phyloP scores from a whole-genome alignment of 805 yeast species.

The Metschnikowia gelsemii region DNA sequence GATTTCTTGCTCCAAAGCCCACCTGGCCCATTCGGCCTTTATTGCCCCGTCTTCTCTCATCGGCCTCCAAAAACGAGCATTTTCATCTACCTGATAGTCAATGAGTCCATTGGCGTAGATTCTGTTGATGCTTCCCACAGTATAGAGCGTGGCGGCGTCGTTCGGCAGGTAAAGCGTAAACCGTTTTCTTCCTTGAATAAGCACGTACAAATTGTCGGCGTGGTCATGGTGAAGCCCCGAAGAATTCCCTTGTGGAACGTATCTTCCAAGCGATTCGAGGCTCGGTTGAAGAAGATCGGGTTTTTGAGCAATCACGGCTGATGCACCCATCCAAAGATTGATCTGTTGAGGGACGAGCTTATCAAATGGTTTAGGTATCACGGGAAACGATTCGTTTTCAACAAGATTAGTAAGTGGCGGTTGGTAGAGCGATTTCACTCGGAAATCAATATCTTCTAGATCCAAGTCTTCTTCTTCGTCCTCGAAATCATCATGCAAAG shows the following conservation, averaged over 20 bases:
- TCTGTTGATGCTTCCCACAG: constrained; percentile 59
- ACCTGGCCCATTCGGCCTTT: constrained; percentile 46
- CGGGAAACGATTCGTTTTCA: constrained; percentile 32
- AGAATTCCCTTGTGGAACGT: constrained; percentile 58
- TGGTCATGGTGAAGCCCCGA: constrained; percentile 82
- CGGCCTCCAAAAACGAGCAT: constrained; percentile 63
- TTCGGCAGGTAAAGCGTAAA: constrained; percentile 67
- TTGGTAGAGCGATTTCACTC: constrained; percentile 54
- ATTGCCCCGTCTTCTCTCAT: constrained; percentile 64
- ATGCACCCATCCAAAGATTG: constrained; percentile 69
- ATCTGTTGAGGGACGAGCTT: constrained; percentile 64
- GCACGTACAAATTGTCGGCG: constrained; percentile 70
- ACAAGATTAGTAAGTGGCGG: constrained; percentile 55
- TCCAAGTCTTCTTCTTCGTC: constrained; percentile 37
- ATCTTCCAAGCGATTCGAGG: constrained; percentile 48
- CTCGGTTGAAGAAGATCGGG: constrained; percentile 19
- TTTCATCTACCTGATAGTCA: constrained; percentile 53
- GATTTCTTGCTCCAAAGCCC: constrained; percentile 35
- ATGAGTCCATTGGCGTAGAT: constrained; percentile 64
- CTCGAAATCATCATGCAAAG: constrained; percentile 12
- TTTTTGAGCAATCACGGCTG: constrained; percentile 16
- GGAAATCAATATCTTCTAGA: constrained; percentile 30
- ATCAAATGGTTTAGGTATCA: constrained; percentile 42
- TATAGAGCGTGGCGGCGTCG: constrained; percentile 57
- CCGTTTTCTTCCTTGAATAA: constrained; percentile 58